A percentile compares a stretch with the other conserved stretches of the same genome.
These are phyloP conservation scores for Amaranthus cruentus DNA, from an alignment of 148 eudicot species.

Conservation along the genomic window DNA sequence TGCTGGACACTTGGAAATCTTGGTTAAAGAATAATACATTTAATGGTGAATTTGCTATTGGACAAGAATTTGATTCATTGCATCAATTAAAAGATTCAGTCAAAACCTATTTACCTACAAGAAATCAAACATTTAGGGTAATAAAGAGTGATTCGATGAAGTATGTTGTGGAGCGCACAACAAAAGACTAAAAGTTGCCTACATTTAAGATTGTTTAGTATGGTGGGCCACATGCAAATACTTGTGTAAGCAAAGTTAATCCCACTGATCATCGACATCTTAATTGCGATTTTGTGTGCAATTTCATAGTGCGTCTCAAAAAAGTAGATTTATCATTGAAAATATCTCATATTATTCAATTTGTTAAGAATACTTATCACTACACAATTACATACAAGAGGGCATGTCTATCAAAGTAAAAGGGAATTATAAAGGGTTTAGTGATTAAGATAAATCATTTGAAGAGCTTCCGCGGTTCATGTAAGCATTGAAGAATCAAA, in stretches of 20 bases:
- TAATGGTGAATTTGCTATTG: constrained; percentile 2
- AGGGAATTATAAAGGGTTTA: background rate
- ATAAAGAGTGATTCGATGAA: background rate
- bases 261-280: background rate
- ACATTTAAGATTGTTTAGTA: background rate
- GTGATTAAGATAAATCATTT: constrained; percentile 11
- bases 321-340: background rate
- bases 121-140: background rate
- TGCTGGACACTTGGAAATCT: background rate
- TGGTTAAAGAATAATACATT: background rate
- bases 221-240: background rate
- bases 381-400: constrained; percentile 3
- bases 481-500: constrained; percentile 10
- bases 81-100: background rate
- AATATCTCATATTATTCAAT: background rate
- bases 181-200: background rate
- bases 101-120: background rate
- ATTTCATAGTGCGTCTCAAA: background rate
- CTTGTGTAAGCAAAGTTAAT: background rate
- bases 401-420: constrained; percentile 9
- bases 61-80: background rate
- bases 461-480: background rate
- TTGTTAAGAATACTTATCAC: background rate
- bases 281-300: background rate
- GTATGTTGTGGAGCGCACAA: background rate